Conservation (phyloP, 345 rosid species). For the Lagerstroemia speciosa region DNA sequence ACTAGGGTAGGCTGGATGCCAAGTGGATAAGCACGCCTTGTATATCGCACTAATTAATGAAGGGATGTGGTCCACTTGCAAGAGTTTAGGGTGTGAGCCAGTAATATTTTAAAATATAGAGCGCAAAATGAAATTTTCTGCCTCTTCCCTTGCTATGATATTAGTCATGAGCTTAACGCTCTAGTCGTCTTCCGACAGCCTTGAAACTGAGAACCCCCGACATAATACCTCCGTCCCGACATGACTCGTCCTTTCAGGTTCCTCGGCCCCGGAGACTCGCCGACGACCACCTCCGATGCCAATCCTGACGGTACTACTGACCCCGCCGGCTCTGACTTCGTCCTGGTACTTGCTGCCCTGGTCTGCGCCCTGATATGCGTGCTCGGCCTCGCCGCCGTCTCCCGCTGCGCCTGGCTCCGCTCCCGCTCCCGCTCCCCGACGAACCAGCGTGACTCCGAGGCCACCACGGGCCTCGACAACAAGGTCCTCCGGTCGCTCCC, state of each 20-base stretch:
- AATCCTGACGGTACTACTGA: neutral
- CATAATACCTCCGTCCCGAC: neutral
- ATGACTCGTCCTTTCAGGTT: constrained; percentile 3
- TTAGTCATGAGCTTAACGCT: no score
- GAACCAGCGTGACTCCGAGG: constrained; percentile 11
- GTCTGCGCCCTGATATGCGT: constrained; percentile 38
- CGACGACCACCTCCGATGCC: neutral
- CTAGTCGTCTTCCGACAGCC: neutral
- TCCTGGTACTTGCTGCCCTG: constrained; percentile 33
- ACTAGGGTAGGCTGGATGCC: no score
- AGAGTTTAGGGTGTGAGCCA: no score
- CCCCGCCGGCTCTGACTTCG: constrained; percentile 26
- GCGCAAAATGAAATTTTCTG: no score
- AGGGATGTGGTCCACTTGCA: no score
- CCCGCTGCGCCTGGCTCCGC: constrained; percentile 39
- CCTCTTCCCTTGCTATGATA: no score
- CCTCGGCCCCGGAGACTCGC: neutral
- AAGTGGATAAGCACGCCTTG: no score
- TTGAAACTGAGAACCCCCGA: neutral
- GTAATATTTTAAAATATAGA: no score
- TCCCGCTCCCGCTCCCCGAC: constrained; percentile 14
- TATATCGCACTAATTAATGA: no score
- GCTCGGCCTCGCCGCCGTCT: constrained; percentile 32
- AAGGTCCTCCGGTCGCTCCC: constrained; percentile 33
- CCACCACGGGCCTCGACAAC: constrained; percentile 28